phyloP scores from a whole-genome alignment of 2,329 filamentous ascomycete species.

The Beauveria sp. region DNA sequence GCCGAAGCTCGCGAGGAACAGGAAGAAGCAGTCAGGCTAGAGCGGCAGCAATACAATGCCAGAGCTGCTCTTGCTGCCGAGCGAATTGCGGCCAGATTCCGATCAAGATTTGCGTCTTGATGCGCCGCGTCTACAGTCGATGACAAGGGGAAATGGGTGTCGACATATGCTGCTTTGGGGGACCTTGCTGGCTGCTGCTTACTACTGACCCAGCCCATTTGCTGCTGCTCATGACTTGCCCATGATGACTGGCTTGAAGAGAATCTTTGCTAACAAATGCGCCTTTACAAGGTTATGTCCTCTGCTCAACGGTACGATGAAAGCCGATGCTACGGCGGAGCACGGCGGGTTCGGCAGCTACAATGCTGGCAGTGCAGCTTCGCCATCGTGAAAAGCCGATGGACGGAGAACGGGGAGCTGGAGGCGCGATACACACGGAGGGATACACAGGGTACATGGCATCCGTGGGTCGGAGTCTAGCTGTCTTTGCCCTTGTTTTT shows the following conservation, averaged over 20 bases:
- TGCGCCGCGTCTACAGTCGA: not conserved
- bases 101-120: not conserved
- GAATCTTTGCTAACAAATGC: conserved; percentile 20
- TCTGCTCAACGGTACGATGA: conserved; percentile 76
- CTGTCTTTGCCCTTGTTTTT: not conserved
- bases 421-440: not conserved
- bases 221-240: conserved; percentile 15
- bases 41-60: not conserved
- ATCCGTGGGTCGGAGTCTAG: not conserved
- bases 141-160: not conserved
- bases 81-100: not conserved
- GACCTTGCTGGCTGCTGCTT: conserved; percentile 6
- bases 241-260: conserved; percentile 14
- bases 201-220: not conserved
- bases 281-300: conserved; percentile 60
- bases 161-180: conserved; percentile 9
- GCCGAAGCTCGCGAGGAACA: not conserved
- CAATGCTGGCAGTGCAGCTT: conserved; percentile 23
- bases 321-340: conserved; percentile 47
- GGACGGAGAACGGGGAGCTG: not conserved
- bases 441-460: not conserved
- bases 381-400: not conserved
- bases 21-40: not conserved
- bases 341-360: conserved; percentile 53
- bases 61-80: not conserved